Base-by-base conservation (phyloP, 805 yeast genomes). In the Candida pseudoglaebosa region DNA sequence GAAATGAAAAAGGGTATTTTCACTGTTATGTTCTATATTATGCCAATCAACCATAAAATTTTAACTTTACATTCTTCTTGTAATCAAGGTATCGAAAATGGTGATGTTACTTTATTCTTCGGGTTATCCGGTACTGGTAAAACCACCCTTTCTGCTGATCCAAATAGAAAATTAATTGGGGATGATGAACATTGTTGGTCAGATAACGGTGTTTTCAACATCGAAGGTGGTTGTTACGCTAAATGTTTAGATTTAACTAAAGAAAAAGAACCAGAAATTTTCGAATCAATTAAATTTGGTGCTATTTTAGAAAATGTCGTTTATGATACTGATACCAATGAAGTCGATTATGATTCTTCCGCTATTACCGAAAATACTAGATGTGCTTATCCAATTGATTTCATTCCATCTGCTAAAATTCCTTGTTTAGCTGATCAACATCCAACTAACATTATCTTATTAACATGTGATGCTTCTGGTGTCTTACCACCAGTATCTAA, bases 111-210 rank as follows among this genome's bases (percentile, higher is more conserved):
- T 18, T 76, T 91, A 57, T 91, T 91, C 80, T 91, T 91, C 59
- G 99, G 99, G 57, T 75, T 91, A 47, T 86, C 96, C 33, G 99
- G 99, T 65, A 91, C 99, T 34, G 99, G 99, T 66, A 91, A 91
- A 75, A 91, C 99, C 50, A 91, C 99, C 13, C 73, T 91, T 53
- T 85, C 95, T 53, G 98, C 98, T 39, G 98, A 91, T 62, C 96
- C 96, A 43, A 74, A 87, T 70, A 84, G 99, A 67, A 70, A 77
- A 62, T 78, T 91, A 63, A 91, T 91, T 61, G 99, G 99, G 65
- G 99, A 91, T 65, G 99, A 91, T 63, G 99, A 91, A 73, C 99
- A 91, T 74, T 91, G 98, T 75, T 91, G 99, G 99, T 86, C 97
- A 14, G 95, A 91, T 67, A 74, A 84, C 52, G 99, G 99, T 71